phyloP scores from a whole-genome alignment of 257 asterid genomes.

The Capsicum pubescens region DNA sequence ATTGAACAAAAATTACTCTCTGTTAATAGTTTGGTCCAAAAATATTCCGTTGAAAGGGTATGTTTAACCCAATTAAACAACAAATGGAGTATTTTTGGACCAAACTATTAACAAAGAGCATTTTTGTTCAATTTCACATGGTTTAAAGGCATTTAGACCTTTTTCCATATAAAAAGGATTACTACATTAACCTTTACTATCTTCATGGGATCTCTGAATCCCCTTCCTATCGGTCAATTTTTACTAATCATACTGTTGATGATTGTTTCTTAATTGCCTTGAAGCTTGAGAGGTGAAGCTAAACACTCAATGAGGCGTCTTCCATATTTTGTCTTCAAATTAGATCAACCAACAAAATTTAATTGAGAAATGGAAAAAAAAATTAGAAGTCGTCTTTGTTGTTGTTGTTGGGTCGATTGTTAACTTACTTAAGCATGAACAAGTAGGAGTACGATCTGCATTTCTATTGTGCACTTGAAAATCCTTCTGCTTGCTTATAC shows the following conservation, averaged over 20 bases:
- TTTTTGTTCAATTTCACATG: too few relatives aligned
- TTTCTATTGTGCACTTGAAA: not conserved
- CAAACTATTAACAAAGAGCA: too few relatives aligned
- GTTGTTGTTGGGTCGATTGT: not conserved
- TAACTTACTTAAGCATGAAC: not conserved
- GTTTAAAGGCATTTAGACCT: too few relatives aligned
- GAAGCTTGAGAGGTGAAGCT: not conserved
- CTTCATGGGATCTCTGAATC: constrained; percentile 1
- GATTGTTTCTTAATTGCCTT: not conserved
- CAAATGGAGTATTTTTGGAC: too few relatives aligned
- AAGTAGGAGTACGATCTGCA: not conserved
- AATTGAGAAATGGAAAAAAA: not conserved
- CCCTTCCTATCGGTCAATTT: not conserved
- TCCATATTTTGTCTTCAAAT: not conserved
- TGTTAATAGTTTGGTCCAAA: too few relatives aligned
- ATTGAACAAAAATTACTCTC: too few relatives aligned
- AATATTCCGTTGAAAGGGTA: too few relatives aligned
- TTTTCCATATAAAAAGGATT: too few relatives aligned
- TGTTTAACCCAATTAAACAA: too few relatives aligned
- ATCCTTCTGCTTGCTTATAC: not conserved
- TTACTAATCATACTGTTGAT: constrained; percentile 4
- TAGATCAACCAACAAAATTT: not conserved
- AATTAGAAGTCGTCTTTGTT: not conserved
- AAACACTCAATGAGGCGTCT: not conserved
- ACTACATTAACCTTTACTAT: not conserved